Evolutionary conservation across 73 alveolate species (phyloP).

Genomic region (Blepharisma japonicum): DNA sequence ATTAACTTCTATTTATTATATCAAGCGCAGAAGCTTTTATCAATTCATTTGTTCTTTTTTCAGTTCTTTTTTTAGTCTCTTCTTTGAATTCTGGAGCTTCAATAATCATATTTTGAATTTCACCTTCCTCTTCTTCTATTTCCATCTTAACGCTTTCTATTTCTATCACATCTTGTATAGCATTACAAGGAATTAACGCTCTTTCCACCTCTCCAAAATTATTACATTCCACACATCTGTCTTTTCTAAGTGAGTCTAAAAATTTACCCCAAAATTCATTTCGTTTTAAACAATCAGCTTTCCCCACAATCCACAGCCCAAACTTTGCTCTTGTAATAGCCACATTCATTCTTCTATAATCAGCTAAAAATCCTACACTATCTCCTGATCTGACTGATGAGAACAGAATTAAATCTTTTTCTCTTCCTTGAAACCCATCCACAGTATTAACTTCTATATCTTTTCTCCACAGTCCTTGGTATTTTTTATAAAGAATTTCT

Average conservation of each 20-base stretch:
- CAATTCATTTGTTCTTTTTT: too few species aligned
- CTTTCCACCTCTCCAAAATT: not conserved
- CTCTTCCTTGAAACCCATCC: slow-evolving; percentile 96
- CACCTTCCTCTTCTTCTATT: not conserved
- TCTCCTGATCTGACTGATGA: slow-evolving; percentile 79
- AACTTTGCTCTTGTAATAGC: slow-evolving; percentile 87
- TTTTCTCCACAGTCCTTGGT: slow-evolving; percentile 27
- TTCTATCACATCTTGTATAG: not conserved
- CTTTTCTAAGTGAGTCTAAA: not conserved
- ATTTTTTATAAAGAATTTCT: slow-evolving; percentile 46
- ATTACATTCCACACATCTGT: not conserved
- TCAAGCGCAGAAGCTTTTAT: too few species aligned
- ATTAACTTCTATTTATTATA: too few species aligned
- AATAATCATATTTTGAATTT: too few species aligned
- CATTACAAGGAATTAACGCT: not conserved
- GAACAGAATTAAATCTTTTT: slow-evolving; percentile 84
- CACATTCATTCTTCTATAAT: slow-evolving; percentile 93
- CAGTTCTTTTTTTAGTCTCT: too few species aligned
- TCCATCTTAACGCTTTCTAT: slow-evolving; percentile 29
- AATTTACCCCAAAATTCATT: slow-evolving; percentile 61
- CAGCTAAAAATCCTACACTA: slow-evolving; percentile 83
- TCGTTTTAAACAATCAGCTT: slow-evolving; percentile 62
- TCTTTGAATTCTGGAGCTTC: too few species aligned
- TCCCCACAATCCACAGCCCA: slow-evolving; percentile 78
- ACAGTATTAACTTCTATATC: slow-evolving; percentile 80